Evolutionary conservation across 192 early-diverging fungal genomes (phyloP), one percentile per base, ranked within the genome.

Genomic region (Podila epigama): DNA sequence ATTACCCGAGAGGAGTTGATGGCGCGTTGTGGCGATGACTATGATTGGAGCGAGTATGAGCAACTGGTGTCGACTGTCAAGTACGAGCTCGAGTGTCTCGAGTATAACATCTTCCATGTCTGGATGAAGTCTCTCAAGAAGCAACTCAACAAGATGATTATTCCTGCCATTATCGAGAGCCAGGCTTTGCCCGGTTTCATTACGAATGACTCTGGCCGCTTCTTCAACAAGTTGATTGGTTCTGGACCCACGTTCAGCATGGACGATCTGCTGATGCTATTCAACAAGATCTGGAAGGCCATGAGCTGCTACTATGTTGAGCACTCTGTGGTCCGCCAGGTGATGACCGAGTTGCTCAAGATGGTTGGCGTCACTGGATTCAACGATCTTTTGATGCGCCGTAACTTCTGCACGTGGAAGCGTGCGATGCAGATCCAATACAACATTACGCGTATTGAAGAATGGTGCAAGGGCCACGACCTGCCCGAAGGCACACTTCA

Each of bases 401-500:
- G 95, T 60, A 98, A 97, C 86, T 99, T 98, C 66, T 97, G 95
- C 85, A 97, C 98, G 27, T 98, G 97, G 95, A 98, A 99, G 82
- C 92, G 98, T 70, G 90, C 90, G 28, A 96, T 97, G 88, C 98
- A 99, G 87, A 97, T 99, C 70, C 97, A 98, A 85, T 99, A 97
- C 85, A 99, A 99, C 63, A 91, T 98, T 50, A 93, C 94, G 4
- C 89, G 96, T 22, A 89, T 99, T 64, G 95, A 98, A 81, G 98
- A 99, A 78, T 99, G 98, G 98, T 98, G 96, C 89, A 97, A 96
- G 79, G 90, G 92, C 22, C 95, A 98, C 79, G 91, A 91, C 36
- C 92, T 97, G 20, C 85, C 92, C 29, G 98, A 99, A 78, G 90
- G 91, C 39, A 90, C 87, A 3, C 84, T 97, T 60, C 95, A 98